Percentiles rank a stretch among this genome's conserved stretches.
These are phyloP conservation scores for Viridothelium virens DNA, from an alignment of 495 filamentous ascomycete species.

Conservation along the genomic window DNA sequence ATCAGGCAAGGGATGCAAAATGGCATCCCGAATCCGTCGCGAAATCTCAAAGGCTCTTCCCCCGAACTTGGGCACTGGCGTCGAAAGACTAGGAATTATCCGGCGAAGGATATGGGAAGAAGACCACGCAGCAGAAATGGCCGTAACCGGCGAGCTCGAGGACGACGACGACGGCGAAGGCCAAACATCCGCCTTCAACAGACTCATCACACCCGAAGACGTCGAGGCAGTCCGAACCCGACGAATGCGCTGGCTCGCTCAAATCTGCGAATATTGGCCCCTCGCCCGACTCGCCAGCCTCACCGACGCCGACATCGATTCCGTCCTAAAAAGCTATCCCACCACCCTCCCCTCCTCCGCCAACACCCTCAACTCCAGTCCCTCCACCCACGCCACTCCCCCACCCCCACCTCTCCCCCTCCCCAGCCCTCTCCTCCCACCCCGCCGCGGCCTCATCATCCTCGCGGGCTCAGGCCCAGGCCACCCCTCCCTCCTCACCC, in stretches of 20 bases:
- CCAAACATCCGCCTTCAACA: conserved; percentile 84
- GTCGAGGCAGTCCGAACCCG: conserved; percentile 66
- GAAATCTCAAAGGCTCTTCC: conserved; percentile 80
- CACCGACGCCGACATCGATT: conserved; percentile 67
- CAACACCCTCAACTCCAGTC: conserved; percentile 16
- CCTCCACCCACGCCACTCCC: conserved; percentile 16
- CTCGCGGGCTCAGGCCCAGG: conserved; percentile 92
- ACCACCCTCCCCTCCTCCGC: conserved; percentile 15
- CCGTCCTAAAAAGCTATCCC: conserved; percentile 60
- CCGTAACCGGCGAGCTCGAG: conserved; percentile 36
- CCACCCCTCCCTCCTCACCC: conserved; percentile 82
- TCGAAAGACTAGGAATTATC: conserved; percentile 68
- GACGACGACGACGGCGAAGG: conserved; percentile 77
- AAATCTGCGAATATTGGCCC: conserved; percentile 99
- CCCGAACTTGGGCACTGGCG: conserved; percentile 69
- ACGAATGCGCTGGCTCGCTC: conserved; percentile 83
- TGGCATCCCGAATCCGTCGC: conserved; percentile 80
- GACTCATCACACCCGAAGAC: conserved; percentile 64
- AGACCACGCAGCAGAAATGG: conserved; percentile 50
- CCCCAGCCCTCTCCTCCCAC: conserved; percentile 13
- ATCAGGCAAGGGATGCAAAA: conserved; percentile 89
- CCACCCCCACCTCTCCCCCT: conserved; percentile 17
- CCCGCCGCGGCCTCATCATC: conserved; percentile 57
- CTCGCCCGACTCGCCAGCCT: conserved; percentile 71
- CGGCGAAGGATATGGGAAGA: conserved; percentile 72